These are phyloP conservation scores for Chaetomium tenue DNA, from an alignment of 495 filamentous ascomycete genomes.

Conservation along the genomic window DNA sequence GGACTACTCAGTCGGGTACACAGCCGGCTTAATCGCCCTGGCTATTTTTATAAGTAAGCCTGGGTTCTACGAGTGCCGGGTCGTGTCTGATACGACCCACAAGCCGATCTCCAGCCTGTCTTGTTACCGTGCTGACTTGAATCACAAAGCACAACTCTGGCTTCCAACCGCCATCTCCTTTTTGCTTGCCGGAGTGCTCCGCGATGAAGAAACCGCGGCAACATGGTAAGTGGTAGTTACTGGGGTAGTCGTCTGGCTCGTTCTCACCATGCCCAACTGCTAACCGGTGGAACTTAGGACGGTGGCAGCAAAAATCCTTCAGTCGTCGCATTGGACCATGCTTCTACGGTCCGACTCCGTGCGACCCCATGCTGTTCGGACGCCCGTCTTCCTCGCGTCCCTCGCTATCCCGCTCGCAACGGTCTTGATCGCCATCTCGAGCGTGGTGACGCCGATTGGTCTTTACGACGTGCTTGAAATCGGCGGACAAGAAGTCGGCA, in stretches of 20 bases:
- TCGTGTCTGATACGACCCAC: no score
- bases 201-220: constrained; percentile 17
- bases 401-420: not conserved
- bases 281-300: not conserved
- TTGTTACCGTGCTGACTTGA: not conserved
- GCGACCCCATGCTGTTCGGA: constrained; percentile 1
- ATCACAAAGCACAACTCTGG: constrained; percentile 5
- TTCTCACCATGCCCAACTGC: not conserved
- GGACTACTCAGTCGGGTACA: constrained; percentile 13
- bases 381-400: not conserved
- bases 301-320: not conserved
- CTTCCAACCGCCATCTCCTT: constrained; percentile 12
- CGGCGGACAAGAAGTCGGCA: not conserved
- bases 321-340: constrained; percentile 12
- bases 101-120: no score
- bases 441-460: constrained; percentile 24
- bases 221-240: constrained; percentile 1
- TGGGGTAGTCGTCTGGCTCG: not conserved
- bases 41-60: constrained; percentile 10
- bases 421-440: not conserved
- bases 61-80: no score
- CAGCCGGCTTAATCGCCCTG: constrained; percentile 10
- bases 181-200: constrained; percentile 5
- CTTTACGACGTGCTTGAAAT: constrained; percentile 11
- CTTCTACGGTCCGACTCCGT: constrained; percentile 6